phyloP scores from a whole-genome alignment of 805 yeast species.

The Wickerhamiella musiphila region DNA sequence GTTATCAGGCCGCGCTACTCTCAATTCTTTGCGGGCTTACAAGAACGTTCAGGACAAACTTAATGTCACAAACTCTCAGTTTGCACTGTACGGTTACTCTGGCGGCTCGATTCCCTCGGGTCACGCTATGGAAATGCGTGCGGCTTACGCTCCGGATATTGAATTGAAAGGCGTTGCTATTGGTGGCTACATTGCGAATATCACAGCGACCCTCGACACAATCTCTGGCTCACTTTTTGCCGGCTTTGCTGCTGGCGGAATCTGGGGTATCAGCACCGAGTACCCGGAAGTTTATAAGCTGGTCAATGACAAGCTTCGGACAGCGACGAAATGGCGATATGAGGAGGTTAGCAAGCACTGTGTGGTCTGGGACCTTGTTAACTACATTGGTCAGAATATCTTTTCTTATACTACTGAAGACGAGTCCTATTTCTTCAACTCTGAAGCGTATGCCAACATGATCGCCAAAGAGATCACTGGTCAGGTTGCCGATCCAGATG shows the following conservation, averaged over 20 bases:
- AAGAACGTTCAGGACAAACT: conserved; percentile 6
- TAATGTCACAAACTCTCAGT: conserved; percentile 6
- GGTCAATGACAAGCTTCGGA: conserved; percentile 6
- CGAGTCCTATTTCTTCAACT: neutral
- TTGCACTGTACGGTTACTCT: conserved; percentile 18
- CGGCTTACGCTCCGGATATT: conserved; percentile 15
- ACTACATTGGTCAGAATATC: conserved; percentile 10
- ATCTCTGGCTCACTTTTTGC: conserved; percentile 13
- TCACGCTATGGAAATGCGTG: conserved; percentile 14
- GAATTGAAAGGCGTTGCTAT: conserved; percentile 12
- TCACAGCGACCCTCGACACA: conserved; percentile 8
- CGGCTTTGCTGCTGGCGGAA: conserved; percentile 15
- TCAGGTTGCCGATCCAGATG: conserved; percentile 10
- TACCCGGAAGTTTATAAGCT: conserved; percentile 13
- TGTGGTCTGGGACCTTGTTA: conserved; percentile 6
- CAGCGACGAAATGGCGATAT: conserved; percentile 7
- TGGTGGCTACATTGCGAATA: conserved; percentile 14
- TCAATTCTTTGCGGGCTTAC: conserved; percentile 19
- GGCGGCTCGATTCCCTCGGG: conserved; percentile 17
- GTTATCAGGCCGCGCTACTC: conserved; percentile 15
- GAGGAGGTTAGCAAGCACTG: conserved; percentile 9
- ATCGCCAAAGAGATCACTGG: conserved; percentile 12
- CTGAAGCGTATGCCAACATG: conserved; percentile 5
- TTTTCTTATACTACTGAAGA: conserved; percentile 10
- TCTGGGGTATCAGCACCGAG: conserved; percentile 16